Evolutionary conservation across 345 rosid species (phyloP), one percentile per base, ranked within the genome.

Genomic region (Pseudoturritis turrita): DNA sequence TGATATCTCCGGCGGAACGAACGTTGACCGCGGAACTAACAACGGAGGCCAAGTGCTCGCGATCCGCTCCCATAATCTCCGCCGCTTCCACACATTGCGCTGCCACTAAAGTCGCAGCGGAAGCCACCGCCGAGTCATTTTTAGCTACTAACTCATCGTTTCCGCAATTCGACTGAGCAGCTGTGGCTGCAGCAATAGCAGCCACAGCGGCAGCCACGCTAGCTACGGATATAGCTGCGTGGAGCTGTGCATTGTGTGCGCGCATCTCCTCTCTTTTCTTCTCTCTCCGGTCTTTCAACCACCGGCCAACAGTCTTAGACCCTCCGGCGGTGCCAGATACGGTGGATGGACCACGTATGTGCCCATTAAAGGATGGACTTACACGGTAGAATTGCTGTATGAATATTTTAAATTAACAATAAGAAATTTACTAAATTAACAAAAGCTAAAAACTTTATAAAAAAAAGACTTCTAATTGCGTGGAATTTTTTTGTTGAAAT

Each of bases 61-160:
- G 89, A 70, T 91, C 94, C 0, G 94, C 97, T 11, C 97, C 97
- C 87, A 89, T 70, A 0, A 86, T 83, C 80, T 89, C 96, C 0
- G 97, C 97, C 0, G 90, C 89, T 77, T 91, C 97, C 4, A 89
- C 88, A 23, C 97, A 91, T 67, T 91, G 93, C 0, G 96, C 96
- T 0, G 96, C 96, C 14, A 91, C 96, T 49, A 91, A 74, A 19
- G 93, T 87, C 0, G 97, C 96, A 0, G 97, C 97, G 0, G 97
- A 86, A 2, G 97, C 96, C 31, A 91, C 87, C 0, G 97, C 97
- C 68, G 86, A 78, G 68, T 87, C 89, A 0, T 85, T 89, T 79
- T 83, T 87, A 0, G 90, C 87, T 79, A 81, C 82, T 71, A 84
- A 86, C 71, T 87, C 91, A 17, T 91, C 96, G 36, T 81, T 89